These are phyloP conservation scores for Acarospora socialis DNA, from an alignment of 2,329 filamentous ascomycete genomes.

Conservation along the genomic window DNA sequence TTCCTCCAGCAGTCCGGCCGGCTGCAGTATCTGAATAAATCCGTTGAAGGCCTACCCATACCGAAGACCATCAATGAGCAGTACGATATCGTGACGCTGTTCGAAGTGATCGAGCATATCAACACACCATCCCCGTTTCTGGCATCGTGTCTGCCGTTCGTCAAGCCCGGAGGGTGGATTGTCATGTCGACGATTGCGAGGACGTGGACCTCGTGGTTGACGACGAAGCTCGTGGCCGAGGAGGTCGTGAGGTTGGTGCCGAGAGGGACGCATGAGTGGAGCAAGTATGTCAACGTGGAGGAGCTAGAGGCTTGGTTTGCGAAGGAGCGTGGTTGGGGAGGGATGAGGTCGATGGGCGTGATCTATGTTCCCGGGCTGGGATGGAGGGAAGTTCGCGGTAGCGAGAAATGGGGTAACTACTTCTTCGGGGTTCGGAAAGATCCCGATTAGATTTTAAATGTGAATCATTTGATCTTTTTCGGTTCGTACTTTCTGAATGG, in stretches of 20 bases:
- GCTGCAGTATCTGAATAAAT: conserved; percentile 10
- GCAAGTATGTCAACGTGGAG: conserved; percentile 79
- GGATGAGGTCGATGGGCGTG: conserved; percentile 56
- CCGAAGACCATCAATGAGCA: conserved; percentile 29
- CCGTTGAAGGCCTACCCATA: conserved; percentile 15
- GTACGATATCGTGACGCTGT: conserved; percentile 73
- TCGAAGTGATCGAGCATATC: conserved; percentile 94
- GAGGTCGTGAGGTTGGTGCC: conserved; percentile 79
- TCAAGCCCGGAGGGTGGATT: conserved; percentile 85
- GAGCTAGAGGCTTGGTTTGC: conserved; percentile 44
- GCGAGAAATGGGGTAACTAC: conserved; percentile 85
- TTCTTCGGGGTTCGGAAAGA: conserved; percentile 71
- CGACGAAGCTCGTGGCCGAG: conserved; percentile 85
- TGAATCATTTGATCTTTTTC: too few species aligned
- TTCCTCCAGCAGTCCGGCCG: conserved; percentile 10
- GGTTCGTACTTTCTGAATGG: too few species aligned
- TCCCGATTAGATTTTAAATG: conserved; percentile 1
- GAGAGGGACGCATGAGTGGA: conserved; percentile 88
- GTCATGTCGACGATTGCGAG: conserved; percentile 84
- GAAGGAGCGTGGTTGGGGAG: conserved; percentile 24
- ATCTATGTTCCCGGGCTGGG: conserved; percentile 82
- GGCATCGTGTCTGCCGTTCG: conserved; percentile 53
- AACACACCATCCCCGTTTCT: conserved; percentile 62
- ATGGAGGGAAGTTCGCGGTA: conserved; percentile 69
- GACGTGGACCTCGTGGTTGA: conserved; percentile 77